Evolutionary conservation across 805 yeast genomes (phyloP).

Genomic region (Teunomyces cretensis): DNA sequence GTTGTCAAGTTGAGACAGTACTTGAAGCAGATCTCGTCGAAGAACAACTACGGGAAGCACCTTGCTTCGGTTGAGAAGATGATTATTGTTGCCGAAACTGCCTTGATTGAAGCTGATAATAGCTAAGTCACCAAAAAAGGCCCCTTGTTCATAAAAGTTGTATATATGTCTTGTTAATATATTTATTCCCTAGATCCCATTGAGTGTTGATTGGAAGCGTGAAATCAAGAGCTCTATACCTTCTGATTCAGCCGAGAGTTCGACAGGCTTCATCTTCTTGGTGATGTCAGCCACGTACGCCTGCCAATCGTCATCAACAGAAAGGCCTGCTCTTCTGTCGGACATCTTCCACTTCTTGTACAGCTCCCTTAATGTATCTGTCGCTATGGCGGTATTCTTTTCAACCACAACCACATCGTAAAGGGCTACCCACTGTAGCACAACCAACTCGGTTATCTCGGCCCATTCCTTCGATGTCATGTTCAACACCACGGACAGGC

Average conservation of each 20-base stretch:
- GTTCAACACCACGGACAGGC: slow-evolving; percentile 2
- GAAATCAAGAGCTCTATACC: not conserved
- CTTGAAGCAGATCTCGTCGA: slow-evolving; percentile 64
- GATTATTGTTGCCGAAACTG: slow-evolving; percentile 54
- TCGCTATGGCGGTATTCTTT: slow-evolving; percentile 1
- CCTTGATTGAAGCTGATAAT: slow-evolving; percentile 40
- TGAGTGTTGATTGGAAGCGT: too few relatives aligned
- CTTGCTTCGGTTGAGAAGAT: slow-evolving; percentile 78
- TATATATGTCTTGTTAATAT: slow-evolving; percentile 6
- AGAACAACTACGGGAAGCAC: slow-evolving; percentile 75
- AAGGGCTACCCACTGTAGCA: slow-evolving; percentile 32
- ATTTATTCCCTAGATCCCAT: slow-evolving; percentile 1
- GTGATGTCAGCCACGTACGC: not conserved
- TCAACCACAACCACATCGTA: slow-evolving; percentile 32
- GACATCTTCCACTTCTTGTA: slow-evolving; percentile 8
- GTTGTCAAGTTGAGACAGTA: slow-evolving; percentile 78
- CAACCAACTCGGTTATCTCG: slow-evolving; percentile 12
- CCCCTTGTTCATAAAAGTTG: slow-evolving; percentile 3
- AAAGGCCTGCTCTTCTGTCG: slow-evolving; percentile 4
- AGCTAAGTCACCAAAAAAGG: slow-evolving; percentile 6
- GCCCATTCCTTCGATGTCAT: slow-evolving; percentile 4
- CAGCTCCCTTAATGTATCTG: slow-evolving; percentile 5
- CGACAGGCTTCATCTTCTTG: not conserved
- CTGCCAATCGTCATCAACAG: not conserved
- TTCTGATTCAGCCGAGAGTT: not conserved